These are phyloP conservation scores for Saccharomycopsis hybrid DNA, from an alignment of 1,139 yeast species.

Conservation along the genomic window DNA sequence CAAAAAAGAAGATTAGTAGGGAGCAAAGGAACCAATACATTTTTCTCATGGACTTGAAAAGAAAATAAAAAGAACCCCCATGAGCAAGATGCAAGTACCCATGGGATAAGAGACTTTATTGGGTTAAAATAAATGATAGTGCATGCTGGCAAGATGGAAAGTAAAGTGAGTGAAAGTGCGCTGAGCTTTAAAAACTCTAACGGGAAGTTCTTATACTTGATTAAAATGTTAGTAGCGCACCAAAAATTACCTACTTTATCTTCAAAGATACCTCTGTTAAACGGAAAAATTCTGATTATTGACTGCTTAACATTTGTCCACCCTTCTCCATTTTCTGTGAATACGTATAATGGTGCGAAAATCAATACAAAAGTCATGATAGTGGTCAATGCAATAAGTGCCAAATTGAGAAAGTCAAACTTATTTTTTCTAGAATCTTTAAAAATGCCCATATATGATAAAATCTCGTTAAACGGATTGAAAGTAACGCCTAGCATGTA, in stretches of 20 bases:
- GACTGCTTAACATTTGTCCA: slow-evolving; percentile 30
- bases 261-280: slow-evolving; percentile 90
- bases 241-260: slow-evolving; percentile 97
- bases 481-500: slow-evolving; percentile 53
- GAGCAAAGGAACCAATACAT: slow-evolving; percentile 77
- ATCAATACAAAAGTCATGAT: slow-evolving; percentile 44
- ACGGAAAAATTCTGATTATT: slow-evolving; percentile 76
- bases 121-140: slow-evolving; percentile 41
- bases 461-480: slow-evolving; percentile 28
- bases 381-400: slow-evolving; percentile 60
- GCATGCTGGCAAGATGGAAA: slow-evolving; percentile 64
- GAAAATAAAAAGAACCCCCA: slow-evolving; percentile 87
- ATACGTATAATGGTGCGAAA: slow-evolving; percentile 56
- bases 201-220: slow-evolving; percentile 63
- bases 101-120: slow-evolving; percentile 45
- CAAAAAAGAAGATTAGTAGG: slow-evolving; percentile 72
- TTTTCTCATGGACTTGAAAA: slow-evolving; percentile 94
- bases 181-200: slow-evolving; percentile 53
- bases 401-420: slow-evolving; percentile 43
- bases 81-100: slow-evolving; percentile 79
- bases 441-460: slow-evolving; percentile 23
- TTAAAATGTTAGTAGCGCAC: slow-evolving; percentile 78
- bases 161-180: slow-evolving; percentile 58
- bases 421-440: slow-evolving; percentile 1
- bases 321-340: slow-evolving; percentile 17